Evolutionary conservation across 495 filamentous ascomycete genomes (phyloP), one percentile per base, ranked within the genome.

Genomic region (Tuber microsphaerosporum): DNA sequence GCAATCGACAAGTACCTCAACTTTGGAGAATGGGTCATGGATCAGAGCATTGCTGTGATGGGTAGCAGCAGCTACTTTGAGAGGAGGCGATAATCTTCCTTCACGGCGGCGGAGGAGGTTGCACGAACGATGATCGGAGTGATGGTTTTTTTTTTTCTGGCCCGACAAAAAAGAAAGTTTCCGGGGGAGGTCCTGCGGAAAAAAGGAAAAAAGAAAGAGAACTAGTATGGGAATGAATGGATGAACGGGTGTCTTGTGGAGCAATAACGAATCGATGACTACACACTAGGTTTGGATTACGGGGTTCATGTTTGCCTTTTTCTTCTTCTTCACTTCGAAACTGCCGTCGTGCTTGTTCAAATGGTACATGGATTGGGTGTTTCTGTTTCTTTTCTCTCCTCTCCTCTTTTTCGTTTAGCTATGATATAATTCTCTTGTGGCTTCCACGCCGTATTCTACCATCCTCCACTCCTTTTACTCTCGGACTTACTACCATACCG

Each of bases 11-110:
- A 91, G 83, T 99, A 99, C 85, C 90, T 99, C 75, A 92, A 92
- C 72, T 90, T 98, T 68, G 95, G 95, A 83, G 95, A 99, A 85
- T 96, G 92, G 92, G 92, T 97, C 73, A 94, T 99, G 94, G 95
- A 99, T 83, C 91, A 94, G 85, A 95, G 93, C 8, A 93, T 97
- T 42, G 94, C 94, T 42, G 87, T 97, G 73, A 90, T 97, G 85
- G 91, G 93, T 20, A 90, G 92, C 20, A 95, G 92, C 83, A 87
- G 89, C 45, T 99, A 88, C 84, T 99, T 99, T 83, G 94, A 97
- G 84, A 88, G 94, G 81, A 91, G 87, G 83, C 90, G 94, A 84
- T 97, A 87, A 90, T 79, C 45, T 65, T 34, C 56, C 56, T 65
- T 65, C 26, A 65, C 26, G 56, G 26, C 12, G 26, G 26, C 4